phyloP scores from a whole-genome alignment of 2,329 filamentous ascomycete genomes.

The Dothistroma septosporum region DNA sequence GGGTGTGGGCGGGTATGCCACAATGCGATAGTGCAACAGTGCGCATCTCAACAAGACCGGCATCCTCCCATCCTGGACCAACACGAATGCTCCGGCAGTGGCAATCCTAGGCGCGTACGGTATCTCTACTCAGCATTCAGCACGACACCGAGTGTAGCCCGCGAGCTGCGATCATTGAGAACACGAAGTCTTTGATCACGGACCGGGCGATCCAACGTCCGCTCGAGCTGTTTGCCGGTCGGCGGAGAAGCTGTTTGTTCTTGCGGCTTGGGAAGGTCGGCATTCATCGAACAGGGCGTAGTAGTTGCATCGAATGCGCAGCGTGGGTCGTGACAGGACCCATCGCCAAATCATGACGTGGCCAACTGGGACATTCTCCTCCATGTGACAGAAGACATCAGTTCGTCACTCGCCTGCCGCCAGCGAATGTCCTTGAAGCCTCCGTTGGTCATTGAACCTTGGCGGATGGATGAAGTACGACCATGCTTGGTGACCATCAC shows the following conservation, averaged over 20 bases:
- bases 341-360: neutral
- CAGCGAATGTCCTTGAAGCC: neutral
- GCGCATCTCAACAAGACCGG: neutral
- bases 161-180: neutral
- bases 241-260: too few species aligned
- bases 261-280: neutral
- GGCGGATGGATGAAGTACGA: slow-evolving; percentile 1
- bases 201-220: neutral
- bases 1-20: neutral
- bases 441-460: neutral
- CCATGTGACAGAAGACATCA: neutral
- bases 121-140: neutral
- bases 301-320: too few species aligned
- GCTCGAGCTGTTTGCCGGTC: neutral
- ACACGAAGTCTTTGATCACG: neutral
- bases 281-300: too few species aligned
- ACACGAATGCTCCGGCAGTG: neutral
- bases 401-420: neutral
- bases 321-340: neutral
- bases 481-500: neutral
- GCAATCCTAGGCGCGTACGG: neutral
- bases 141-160: neutral
- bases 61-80: neutral
- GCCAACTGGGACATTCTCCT: too few species aligned
- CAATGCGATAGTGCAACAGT: neutral